These are phyloP conservation scores for Anethum foeniculum DNA, from an alignment of 140 eudicot genomes.

Conservation along the genomic window DNA sequence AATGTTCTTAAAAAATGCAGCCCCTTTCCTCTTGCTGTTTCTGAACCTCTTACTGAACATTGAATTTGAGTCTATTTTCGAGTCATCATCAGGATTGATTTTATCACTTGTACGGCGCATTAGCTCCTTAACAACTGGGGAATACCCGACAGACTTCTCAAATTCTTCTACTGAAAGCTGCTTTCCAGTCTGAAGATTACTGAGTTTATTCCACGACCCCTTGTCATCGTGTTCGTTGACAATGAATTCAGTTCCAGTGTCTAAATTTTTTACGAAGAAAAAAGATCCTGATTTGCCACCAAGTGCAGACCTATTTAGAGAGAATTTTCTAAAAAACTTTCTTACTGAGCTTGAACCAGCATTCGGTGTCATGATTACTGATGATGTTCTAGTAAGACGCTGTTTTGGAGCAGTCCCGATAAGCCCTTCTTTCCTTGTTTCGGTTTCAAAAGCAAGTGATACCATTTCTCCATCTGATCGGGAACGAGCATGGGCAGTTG, in stretches of 20 bases:
- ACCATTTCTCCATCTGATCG: constrained; percentile 77
- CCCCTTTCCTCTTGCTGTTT: constrained; percentile 62
- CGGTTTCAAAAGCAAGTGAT: constrained; percentile 30
- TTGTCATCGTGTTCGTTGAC: constrained; percentile 73
- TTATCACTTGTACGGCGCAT: constrained; percentile 71
- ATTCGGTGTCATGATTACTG: constrained; percentile 31
- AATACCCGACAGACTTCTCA: constrained; percentile 80
- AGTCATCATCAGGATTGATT: constrained; percentile 27
- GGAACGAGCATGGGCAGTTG: constrained; percentile 45
- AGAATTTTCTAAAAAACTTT: background rate
- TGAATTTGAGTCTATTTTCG: constrained; percentile 27
- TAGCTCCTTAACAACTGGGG: constrained; percentile 81
- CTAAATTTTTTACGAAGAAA: constrained; percentile 72
- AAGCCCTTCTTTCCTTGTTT: constrained; percentile 57
- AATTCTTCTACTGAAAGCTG: constrained; percentile 85
- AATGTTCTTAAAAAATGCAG: constrained; percentile 49
- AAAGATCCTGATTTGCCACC: constrained; percentile 34
- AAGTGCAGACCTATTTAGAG: background rate
- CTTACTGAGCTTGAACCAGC: constrained; percentile 23
- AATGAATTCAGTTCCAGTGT: constrained; percentile 88
- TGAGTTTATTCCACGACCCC: constrained; percentile 67
- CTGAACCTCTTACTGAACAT: constrained; percentile 55
- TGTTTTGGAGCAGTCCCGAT: constrained; percentile 70
- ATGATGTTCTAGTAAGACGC: constrained; percentile 63
- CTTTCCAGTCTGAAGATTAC: constrained; percentile 74